Conservation (phyloP, 345 rosid genomes). For the Gossypium thurberi region DNA sequence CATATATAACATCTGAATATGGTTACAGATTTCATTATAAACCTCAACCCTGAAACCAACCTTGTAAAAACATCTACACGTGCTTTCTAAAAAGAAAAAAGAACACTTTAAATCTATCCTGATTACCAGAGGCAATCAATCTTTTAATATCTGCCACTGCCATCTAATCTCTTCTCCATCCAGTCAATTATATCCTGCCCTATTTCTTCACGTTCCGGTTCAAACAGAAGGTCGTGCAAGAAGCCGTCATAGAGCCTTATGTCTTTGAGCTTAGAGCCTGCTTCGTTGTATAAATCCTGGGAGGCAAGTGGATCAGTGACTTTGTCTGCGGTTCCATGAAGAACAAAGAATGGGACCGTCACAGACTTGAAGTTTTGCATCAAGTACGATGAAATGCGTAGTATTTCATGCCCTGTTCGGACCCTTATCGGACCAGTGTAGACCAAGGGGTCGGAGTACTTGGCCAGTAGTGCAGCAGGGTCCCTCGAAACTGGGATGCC, state of each 20-base stretch:
- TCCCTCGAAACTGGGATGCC: conserved; percentile 95
- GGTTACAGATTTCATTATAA: too few species aligned
- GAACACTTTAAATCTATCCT: not conserved
- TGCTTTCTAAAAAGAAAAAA: too few species aligned
- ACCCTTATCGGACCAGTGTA: not conserved
- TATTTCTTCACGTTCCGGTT: not conserved
- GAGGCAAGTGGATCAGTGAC: not conserved
- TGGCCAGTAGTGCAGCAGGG: conserved; percentile 81
- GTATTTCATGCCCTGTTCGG: not conserved
- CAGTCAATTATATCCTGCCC: not conserved
- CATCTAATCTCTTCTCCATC: not conserved
- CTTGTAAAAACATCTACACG: too few species aligned
- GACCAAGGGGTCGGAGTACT: conserved; percentile 67
- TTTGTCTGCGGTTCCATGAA: not conserved
- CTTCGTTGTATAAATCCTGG: not conserved
- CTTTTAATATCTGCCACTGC: not conserved
- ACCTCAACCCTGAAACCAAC: too few species aligned
- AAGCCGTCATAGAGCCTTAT: not conserved
- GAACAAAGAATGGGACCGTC: not conserved
- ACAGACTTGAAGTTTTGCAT: not conserved
- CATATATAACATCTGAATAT: too few species aligned
- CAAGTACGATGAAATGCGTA: not conserved
- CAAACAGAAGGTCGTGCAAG: not conserved
- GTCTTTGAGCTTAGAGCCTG: not conserved
- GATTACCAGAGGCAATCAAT: not conserved